Conservation (phyloP, 805 yeast species). For the Candida boidinii region DNA sequence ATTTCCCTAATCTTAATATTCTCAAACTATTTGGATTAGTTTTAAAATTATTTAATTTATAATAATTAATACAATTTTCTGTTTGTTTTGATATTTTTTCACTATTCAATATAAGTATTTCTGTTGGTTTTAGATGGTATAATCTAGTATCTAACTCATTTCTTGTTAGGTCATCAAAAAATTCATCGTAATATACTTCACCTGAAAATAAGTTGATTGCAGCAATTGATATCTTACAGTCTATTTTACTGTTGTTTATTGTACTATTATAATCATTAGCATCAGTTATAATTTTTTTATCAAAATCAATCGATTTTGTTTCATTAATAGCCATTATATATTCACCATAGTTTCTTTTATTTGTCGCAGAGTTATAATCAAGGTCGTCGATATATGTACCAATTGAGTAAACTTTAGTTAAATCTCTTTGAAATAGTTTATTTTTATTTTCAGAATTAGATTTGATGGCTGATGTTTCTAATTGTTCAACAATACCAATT, state of each 20-base stretch:
- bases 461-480: constrained; percentile 73
- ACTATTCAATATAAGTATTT: constrained; percentile 43
- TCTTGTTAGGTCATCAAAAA: constrained; percentile 50
- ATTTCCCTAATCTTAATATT: neutral
- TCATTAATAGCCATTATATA: constrained; percentile 41
- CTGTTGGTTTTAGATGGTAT: constrained; percentile 69
- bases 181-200: constrained; percentile 62
- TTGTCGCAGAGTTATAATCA: constrained; percentile 20
- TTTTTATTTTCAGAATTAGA: constrained; percentile 40
- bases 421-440: constrained; percentile 55
- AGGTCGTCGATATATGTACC: constrained; percentile 72
- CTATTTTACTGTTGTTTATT: too few species aligned
- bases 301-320: too few species aligned
- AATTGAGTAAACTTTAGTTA: constrained; percentile 67
- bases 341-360: constrained; percentile 24
- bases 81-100: constrained; percentile 25
- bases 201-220: constrained; percentile 72
- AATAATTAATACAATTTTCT: constrained; percentile 2
- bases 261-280: too few species aligned
- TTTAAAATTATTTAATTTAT: constrained; percentile 5
- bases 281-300: too few species aligned
- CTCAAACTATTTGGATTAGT: neutral
- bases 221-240: constrained; percentile 33
- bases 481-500: constrained; percentile 82
- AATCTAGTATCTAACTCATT: constrained; percentile 67